A percentile compares a stretch with the other conserved stretches of the same genome.
phyloP scores from a whole-genome alignment of 306 rosid species.

The Ochetophila trinervis region DNA sequence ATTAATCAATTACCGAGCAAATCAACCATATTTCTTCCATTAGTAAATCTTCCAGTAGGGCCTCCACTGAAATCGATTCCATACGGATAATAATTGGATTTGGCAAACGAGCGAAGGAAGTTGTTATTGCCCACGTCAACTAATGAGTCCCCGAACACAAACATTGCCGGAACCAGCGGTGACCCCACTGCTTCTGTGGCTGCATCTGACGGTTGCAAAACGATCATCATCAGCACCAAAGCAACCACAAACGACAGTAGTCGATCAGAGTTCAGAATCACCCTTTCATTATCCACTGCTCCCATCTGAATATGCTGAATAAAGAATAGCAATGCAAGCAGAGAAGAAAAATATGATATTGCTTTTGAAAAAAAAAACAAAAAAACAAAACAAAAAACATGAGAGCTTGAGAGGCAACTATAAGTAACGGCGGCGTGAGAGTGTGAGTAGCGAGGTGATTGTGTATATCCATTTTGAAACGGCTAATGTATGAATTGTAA shows the following conservation, averaged over 20 bases:
- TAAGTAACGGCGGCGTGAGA: no score
- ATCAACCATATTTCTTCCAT: slow-evolving; percentile 63
- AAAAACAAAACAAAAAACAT: no score
- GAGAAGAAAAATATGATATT: no score
- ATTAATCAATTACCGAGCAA: slow-evolving; percentile 38
- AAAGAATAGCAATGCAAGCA: no score
- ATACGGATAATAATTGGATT: slow-evolving; percentile 64
- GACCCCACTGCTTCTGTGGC: slow-evolving; percentile 13
- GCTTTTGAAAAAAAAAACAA: no score
- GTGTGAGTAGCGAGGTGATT: neutral
- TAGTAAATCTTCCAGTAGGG: slow-evolving; percentile 78
- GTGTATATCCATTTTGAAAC: slow-evolving; percentile 11
- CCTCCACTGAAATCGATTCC: slow-evolving; percentile 62
- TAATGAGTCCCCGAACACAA: slow-evolving; percentile 83
- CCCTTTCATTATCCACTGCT: neutral
- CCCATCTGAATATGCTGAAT: no score
- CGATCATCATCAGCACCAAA: neutral
- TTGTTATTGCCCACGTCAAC: slow-evolving; percentile 89
- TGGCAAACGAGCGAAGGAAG: slow-evolving; percentile 47
- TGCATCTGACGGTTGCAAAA: neutral
- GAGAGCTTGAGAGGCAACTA: no score
- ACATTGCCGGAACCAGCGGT: slow-evolving; percentile 61
- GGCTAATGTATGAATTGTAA: slow-evolving; percentile 2
- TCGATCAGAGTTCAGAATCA: neutral
- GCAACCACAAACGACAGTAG: neutral